A percentile compares a stretch with the other conserved stretches of the same genome.
phyloP scores from a whole-genome alignment of 2,329 filamentous ascomycete species.

The Aspergillus sp. region DNA sequence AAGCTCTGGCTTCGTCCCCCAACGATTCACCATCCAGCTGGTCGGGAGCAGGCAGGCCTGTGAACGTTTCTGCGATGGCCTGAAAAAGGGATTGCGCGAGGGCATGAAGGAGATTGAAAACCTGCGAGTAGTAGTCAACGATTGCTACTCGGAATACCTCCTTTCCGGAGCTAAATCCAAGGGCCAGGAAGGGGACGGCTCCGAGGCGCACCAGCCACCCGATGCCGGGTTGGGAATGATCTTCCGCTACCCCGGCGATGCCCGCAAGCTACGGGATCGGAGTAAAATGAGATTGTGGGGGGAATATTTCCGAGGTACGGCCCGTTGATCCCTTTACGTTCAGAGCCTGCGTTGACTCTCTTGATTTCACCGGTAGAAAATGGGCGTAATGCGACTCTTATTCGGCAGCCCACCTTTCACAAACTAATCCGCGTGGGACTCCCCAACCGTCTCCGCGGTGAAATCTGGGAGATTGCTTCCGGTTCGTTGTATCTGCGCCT shows the following conservation, averaged over 20 bases:
- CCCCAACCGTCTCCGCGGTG: slow-evolving; percentile 86
- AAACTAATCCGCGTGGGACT: slow-evolving; percentile 94
- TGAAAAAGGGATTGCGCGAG: slow-evolving; percentile 85
- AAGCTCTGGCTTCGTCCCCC: slow-evolving; percentile 63
- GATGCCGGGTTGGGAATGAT: slow-evolving; percentile 91
- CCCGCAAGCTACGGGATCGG: slow-evolving; percentile 86
- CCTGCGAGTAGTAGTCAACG: slow-evolving; percentile 73
- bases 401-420: slow-evolving; percentile 95
- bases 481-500: slow-evolving; percentile 87
- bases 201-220: slow-evolving; percentile 58
- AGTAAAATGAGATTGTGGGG: slow-evolving; percentile 98
- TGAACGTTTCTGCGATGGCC: slow-evolving; percentile 91
- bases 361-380: slow-evolving; percentile 62
- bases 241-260: slow-evolving; percentile 92
- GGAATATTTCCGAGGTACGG: slow-evolving; percentile 73
- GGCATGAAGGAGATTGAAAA: slow-evolving; percentile 86
- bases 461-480: slow-evolving; percentile 94
- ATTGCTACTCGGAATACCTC: slow-evolving; percentile 90
- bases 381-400: slow-evolving; percentile 84
- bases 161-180: slow-evolving; percentile 49
- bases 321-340: background rate
- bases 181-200: slow-evolving; percentile 54
- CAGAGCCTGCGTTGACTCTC: slow-evolving; percentile 7
- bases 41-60: slow-evolving; percentile 85
- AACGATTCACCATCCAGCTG: slow-evolving; percentile 88